Evolutionary conservation across 352 stramenopile genomes (phyloP).

Genomic region (Phytophthora sansomeana): DNA sequence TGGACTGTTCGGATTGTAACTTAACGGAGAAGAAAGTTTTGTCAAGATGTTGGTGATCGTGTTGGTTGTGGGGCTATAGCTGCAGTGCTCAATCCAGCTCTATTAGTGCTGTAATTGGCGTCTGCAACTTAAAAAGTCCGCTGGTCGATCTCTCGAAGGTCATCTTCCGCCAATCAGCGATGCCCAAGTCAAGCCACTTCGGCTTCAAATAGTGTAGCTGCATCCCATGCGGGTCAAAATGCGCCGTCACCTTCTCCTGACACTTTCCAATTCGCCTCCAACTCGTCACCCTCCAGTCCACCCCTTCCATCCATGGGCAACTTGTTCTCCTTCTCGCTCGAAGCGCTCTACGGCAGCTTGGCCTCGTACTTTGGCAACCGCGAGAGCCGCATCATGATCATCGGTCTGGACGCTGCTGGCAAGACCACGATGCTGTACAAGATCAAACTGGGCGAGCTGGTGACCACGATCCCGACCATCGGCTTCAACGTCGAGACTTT

Average conservation of each 20-base stretch:
- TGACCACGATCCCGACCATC: slow-evolving; percentile 86
- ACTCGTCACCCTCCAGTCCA: background rate
- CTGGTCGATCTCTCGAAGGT: background rate
- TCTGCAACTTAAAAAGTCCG: background rate
- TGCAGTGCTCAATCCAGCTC: too few species aligned
- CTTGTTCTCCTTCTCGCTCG: slow-evolving; percentile 45
- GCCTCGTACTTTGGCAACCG: slow-evolving; percentile 44
- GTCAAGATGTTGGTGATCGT: background rate
- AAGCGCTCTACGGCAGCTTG: slow-evolving; percentile 42
- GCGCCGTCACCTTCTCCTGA: background rate
- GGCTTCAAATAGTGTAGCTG: slow-evolving; percentile 19
- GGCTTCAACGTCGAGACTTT: slow-evolving; percentile 91
- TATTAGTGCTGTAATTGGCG: background rate
- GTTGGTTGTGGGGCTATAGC: background rate
- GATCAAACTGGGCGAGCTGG: slow-evolving; percentile 78
- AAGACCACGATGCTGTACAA: slow-evolving; percentile 97
- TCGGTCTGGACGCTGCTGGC: slow-evolving; percentile 94
- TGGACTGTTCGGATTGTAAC: slow-evolving; percentile 15
- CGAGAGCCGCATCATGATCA: slow-evolving; percentile 83
- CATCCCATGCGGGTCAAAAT: background rate
- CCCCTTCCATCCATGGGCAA: slow-evolving; percentile 53
- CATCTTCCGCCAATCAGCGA: slow-evolving; percentile 16
- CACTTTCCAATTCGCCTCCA: slow-evolving; percentile 25
- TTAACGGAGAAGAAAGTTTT: slow-evolving; percentile 18
- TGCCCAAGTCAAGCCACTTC: slow-evolving; percentile 26